These are phyloP conservation scores for Lasiosphaeria ovina DNA, from an alignment of 495 filamentous ascomycete species.

Conservation along the genomic window DNA sequence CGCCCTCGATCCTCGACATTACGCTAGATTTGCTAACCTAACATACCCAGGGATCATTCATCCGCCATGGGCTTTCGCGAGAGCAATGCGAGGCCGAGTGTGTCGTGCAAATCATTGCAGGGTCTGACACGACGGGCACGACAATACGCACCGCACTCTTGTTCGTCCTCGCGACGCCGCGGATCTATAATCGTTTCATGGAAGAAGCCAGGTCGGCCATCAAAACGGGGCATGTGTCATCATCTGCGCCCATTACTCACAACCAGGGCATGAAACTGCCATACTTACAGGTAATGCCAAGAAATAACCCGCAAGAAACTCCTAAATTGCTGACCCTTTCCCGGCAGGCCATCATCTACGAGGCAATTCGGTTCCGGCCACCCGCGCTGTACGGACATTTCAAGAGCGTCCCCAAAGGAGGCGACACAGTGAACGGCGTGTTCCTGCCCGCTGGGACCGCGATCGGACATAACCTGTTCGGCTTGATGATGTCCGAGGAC, in stretches of 20 bases:
- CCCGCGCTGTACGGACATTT: conserved; percentile 11
- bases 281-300: conserved; percentile 27
- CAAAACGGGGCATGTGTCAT: conserved; percentile 34
- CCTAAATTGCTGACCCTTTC: too few relatives aligned
- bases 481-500: conserved; percentile 30
- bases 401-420: conserved; percentile 25
- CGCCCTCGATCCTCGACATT: not conserved
- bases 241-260: conserved; percentile 54
- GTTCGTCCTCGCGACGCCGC: conserved; percentile 20
- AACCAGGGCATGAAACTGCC: conserved; percentile 49
- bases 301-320: conserved; percentile 48
- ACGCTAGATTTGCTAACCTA: not conserved
- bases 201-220: conserved; percentile 44
- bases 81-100: conserved; percentile 14
- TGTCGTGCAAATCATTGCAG: conserved; percentile 22
- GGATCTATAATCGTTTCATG: conserved; percentile 53
- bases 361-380: conserved; percentile 27
- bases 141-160: conserved; percentile 18
- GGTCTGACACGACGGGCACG: conserved; percentile 20
- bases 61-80: conserved; percentile 15
- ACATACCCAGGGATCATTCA: conserved; percentile 32
- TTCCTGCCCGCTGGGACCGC: conserved; percentile 8
- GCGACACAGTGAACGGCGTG: conserved; percentile 47
- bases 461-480: conserved; percentile 34
- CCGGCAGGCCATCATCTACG: conserved; percentile 28